Conservation (phyloP, 768 basidiomycete genomes). For the Pholiota microspora region DNA sequence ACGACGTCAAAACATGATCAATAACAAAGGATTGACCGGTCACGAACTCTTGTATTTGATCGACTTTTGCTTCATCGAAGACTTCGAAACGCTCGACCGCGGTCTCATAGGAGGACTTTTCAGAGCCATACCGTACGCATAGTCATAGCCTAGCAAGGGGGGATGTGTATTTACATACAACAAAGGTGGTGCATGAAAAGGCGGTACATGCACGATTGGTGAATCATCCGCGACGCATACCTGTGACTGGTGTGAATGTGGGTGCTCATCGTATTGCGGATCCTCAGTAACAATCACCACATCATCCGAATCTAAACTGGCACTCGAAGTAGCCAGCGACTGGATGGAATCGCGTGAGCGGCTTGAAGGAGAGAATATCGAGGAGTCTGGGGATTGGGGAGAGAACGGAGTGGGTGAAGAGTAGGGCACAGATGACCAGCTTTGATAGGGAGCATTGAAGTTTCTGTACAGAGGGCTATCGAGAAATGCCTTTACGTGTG, state of each 20-base stretch:
- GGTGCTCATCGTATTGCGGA: slow-evolving; percentile 38
- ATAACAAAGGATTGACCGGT: not conserved
- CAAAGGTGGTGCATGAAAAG: slow-evolving; percentile 24
- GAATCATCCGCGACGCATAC: slow-evolving; percentile 31
- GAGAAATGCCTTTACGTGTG: slow-evolving; percentile 10
- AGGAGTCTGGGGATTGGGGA: slow-evolving; percentile 15
- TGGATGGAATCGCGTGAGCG: slow-evolving; percentile 25
- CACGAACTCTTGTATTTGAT: slow-evolving; percentile 43
- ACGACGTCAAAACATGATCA: not conserved
- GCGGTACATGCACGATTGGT: slow-evolving; percentile 31
- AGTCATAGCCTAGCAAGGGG: slow-evolving; percentile 20
- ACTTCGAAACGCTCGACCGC: slow-evolving; percentile 20
- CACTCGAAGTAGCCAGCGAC: slow-evolving; percentile 19
- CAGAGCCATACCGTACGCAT: slow-evolving; percentile 11
- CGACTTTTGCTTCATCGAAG: slow-evolving; percentile 30
- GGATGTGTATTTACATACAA: slow-evolving; percentile 13
- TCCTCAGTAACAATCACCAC: slow-evolving; percentile 34
- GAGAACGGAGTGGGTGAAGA: slow-evolving; percentile 9
- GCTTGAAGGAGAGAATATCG: slow-evolving; percentile 14
- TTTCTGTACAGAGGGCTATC: slow-evolving; percentile 12
- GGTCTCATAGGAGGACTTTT: slow-evolving; percentile 10
- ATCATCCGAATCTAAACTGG: slow-evolving; percentile 29
- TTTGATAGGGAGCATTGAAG: slow-evolving; percentile 16
- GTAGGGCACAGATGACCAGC: slow-evolving; percentile 18
- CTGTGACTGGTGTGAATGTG: slow-evolving; percentile 39